Conservation (phyloP, 1,284 basidiomycete genomes). For the Ganoderma lingzhi region DNA sequence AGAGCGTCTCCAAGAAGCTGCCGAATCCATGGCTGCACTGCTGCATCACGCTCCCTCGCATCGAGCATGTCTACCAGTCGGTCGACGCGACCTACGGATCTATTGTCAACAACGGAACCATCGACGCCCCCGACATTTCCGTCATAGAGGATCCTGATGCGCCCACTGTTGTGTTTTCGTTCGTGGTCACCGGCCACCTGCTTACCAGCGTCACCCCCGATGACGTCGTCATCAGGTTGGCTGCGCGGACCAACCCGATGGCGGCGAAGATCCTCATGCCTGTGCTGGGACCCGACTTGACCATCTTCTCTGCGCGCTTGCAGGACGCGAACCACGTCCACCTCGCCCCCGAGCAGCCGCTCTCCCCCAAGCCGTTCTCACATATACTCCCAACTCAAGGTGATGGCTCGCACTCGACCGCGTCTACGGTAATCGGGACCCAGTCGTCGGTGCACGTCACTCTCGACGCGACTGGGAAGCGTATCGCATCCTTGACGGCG, state of each 20-base stretch:
- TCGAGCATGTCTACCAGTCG: conserved; percentile 41
- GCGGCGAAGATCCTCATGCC: conserved; percentile 21
- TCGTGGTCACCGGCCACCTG: conserved; percentile 37
- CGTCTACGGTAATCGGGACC: conserved; percentile 26
- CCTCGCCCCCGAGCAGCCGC: conserved; percentile 3
- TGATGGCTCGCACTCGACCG: too few relatives aligned
- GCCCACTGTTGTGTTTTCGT: not conserved
- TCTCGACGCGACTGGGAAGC: not conserved
- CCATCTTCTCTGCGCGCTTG: conserved; percentile 1
- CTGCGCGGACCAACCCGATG: conserved; percentile 27
- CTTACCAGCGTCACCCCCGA: conserved; percentile 28
- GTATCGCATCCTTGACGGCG: conserved; percentile 32
- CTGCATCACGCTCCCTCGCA: conserved; percentile 35
- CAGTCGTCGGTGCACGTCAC: conserved; percentile 39
- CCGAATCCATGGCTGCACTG: conserved; percentile 43
- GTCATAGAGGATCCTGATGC: conserved; percentile 46
- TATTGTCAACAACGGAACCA: conserved; percentile 38
- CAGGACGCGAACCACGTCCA: not conserved
- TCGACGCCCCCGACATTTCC: conserved; percentile 31
- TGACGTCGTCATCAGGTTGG: not conserved
- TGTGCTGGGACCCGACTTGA: conserved; percentile 37
- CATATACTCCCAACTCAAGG: not conserved
- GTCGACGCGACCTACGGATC: conserved; percentile 45
- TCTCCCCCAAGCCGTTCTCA: not conserved
- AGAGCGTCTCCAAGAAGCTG: conserved; percentile 20